Base-by-base conservation (phyloP, 2,329 filamentous ascomycete species). In the Didymella sp. region DNA sequence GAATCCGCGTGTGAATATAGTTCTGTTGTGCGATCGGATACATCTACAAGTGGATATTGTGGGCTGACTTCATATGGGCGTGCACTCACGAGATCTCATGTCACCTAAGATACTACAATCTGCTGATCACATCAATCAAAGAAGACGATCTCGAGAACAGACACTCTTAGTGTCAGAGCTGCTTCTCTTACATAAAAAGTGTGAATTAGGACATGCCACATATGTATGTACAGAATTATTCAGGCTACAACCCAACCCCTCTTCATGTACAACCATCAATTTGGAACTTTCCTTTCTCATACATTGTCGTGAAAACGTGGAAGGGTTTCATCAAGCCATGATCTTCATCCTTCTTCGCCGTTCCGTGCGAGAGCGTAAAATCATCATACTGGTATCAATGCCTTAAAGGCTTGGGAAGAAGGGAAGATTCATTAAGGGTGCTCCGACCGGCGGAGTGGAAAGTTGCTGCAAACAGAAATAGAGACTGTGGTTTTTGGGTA, bases 231-330 rank as follows among this genome's bases (percentile, higher is more conserved):
- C 43, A 52, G 24, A 33, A 57, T 47, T 52, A 35, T 40, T 15
- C 31, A 44, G 48, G 42, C 11, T 37, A 31, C 31, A 17, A 25
- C 30, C 38, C 13, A 31, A 37, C 25, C 31, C 40, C 13, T 22
- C 19, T 41, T 37, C 48, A 57, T 57, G 33, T 52, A 57, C 54
- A 52, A 27, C 15, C 43, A 31, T 57, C 54, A 44, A 48, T 49
- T 41, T 43, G 17, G 19, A 31, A 12, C 25, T 37, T 12, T 38
- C 19, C 13, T 30, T 33, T 24, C 27, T 17, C 22, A 31, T 19
- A 33, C 19, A 43, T 37, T n/a, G n/a, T 51, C 47, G 35, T 57
- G 12, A 13, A 51, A 52, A 52, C 30, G 31, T 52, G 37, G 25
- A 48, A 57, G 17, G 12, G 38, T 1, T 49, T 49, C 48, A 35